Evolutionary conservation across 176 grass and related monocot species (phyloP), one percentile per base, ranked within the genome.

Genomic region (Oryza brachyantha): DNA sequence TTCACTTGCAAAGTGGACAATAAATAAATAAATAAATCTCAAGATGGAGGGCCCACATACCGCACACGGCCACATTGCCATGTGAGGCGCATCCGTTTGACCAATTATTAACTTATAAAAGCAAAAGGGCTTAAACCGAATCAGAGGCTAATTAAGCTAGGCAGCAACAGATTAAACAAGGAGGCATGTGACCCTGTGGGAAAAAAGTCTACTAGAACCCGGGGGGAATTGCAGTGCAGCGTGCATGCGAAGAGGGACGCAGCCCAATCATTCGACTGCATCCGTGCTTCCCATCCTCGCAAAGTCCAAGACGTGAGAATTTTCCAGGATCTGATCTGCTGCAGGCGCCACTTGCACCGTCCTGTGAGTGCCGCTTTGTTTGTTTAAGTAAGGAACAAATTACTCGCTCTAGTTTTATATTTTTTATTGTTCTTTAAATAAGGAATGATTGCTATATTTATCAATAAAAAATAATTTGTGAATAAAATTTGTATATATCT

Each of bases 201-300:
- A n/a, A 26, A 37, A 61, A 84, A 63, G 29, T 78, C 54, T 32
- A n/a, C n/a, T n/a, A n/a, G n/a, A n/a, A n/a, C n/a, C n/a, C n/a
- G n/a, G n/a, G n/a, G n/a, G n/a, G n/a, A n/a, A n/a, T n/a, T n/a
- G n/a, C n/a, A n/a, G n/a, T n/a, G n/a, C n/a, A n/a, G 29, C 0
- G 50, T 21, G 46, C 19, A 8, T 50, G 46, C 61, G 31, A 13
- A 43, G 60, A 28, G 38, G 35, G 45, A 28, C 29, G 35, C 45
- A 37, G 66, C 32, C 54, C 73, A 87, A 87, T 87, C 85, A 82
- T 87, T 71, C 77, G 73, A 78, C 58, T 59, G 79, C 50, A 22
- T 55, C 19, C 50, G 50, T 55, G 50, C 13, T 13, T 12, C 39
- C 39, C 10, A 9, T 41, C 17, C 27, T 58, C 40, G 12, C 75